A percentile compares a stretch with the other conserved stretches of the same genome.
Evolutionary conservation across 2,329 filamentous ascomycete genomes (phyloP).

Genomic region (Botryosphaeria agaves): DNA sequence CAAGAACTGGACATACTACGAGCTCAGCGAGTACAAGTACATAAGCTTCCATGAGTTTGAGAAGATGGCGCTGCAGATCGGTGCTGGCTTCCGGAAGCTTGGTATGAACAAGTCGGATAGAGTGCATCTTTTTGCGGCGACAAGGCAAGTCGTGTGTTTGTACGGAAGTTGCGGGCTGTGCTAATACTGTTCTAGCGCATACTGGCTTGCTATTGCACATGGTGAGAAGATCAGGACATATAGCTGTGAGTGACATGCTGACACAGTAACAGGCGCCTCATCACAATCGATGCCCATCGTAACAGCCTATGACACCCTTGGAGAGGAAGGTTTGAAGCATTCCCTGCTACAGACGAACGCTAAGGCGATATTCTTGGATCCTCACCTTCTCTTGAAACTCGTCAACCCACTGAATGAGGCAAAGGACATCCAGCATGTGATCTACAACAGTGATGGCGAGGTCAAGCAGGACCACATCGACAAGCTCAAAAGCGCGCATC

Average conservation of each 20-base stretch:
- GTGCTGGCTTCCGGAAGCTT: constrained; percentile 3
- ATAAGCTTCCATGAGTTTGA: constrained; percentile 4
- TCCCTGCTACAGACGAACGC: constrained; percentile 16
- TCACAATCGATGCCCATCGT: constrained; percentile 4
- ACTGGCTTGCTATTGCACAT: constrained; percentile 5
- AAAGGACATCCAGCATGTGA: constrained; percentile 38
- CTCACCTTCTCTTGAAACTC: constrained; percentile 16
- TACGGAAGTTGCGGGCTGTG: not conserved
- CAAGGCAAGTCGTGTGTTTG: constrained; percentile 1
- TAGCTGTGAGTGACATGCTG: no score
- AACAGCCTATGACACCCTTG: constrained; percentile 17
- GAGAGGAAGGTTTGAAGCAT: constrained; percentile 16
- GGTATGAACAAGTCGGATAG: constrained; percentile 4
- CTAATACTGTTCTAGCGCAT: not conserved
- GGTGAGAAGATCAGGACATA: no score
- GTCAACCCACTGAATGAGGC: constrained; percentile 39
- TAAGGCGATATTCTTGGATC: constrained; percentile 17
- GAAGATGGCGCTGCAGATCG: constrained; percentile 1
- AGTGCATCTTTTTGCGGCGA: constrained; percentile 4
- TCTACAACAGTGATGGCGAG: constrained; percentile 43
- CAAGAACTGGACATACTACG: constrained; percentile 5
- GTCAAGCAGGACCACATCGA: constrained; percentile 35
- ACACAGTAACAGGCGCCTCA: constrained; percentile 1
- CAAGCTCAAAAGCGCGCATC: constrained; percentile 35
- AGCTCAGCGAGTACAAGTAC: constrained; percentile 4